These are phyloP conservation scores for Vaccinium macrocarpon DNA, from an alignment of 148 eudicot genomes.

Conservation along the genomic window DNA sequence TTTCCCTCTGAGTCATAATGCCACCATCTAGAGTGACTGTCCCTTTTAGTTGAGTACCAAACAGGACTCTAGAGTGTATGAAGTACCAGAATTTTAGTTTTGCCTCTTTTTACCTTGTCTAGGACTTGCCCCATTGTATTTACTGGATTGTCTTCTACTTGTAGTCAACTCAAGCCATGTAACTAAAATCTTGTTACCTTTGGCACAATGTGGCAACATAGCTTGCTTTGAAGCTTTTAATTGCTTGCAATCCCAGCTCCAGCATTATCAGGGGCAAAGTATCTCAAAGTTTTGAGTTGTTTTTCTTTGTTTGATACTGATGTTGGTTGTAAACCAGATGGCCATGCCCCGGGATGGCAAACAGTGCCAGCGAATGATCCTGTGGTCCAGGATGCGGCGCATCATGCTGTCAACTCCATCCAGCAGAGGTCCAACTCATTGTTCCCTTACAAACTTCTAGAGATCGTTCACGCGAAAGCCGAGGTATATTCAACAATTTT, in stretches of 20 bases:
- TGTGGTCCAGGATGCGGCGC: slow-evolving; percentile 83
- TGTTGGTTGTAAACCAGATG: slow-evolving; percentile 38
- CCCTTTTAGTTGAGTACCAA: background rate
- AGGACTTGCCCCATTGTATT: too few relatives aligned
- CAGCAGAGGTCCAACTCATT: slow-evolving; percentile 91
- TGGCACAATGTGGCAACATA: background rate
- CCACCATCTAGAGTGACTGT: background rate
- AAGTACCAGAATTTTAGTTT: too few relatives aligned
- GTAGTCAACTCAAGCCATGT: background rate
- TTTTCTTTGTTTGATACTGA: background rate
- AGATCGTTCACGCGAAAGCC: slow-evolving; percentile 66
- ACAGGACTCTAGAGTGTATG: too few relatives aligned
- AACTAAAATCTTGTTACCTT: background rate
- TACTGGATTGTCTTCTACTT: background rate
- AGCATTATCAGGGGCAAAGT: background rate
- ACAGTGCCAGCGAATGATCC: slow-evolving; percentile 88
- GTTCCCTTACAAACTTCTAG: slow-evolving; percentile 71
- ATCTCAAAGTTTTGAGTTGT: background rate
- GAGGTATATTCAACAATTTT: slow-evolving; percentile 43
- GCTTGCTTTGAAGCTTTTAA: background rate
- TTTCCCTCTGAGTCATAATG: background rate
- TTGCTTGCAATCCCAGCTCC: background rate
- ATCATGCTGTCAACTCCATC: slow-evolving; percentile 72
- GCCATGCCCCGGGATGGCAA: slow-evolving; percentile 60
- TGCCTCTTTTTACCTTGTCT: too few relatives aligned